phyloP scores from a whole-genome alignment of 495 filamentous ascomycete species.

The Penicillium macrosclerotiorum region DNA sequence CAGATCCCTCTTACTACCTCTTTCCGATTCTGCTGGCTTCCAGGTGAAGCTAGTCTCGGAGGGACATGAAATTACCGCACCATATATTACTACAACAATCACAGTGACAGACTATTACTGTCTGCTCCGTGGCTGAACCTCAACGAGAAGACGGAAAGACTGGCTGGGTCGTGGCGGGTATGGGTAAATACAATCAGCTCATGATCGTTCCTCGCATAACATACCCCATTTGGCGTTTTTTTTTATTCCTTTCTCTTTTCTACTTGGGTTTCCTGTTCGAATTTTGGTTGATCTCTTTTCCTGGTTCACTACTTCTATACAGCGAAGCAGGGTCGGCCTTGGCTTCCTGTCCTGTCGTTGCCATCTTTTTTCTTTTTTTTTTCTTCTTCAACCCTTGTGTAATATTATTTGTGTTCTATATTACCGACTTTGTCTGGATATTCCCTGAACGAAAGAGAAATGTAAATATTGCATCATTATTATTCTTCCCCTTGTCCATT shows the following conservation, averaged over 20 bases:
- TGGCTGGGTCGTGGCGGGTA: slow-evolving; percentile 5
- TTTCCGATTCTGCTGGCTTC: slow-evolving; percentile 4
- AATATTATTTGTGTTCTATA: neutral
- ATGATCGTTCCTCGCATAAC: slow-evolving; percentile 28
- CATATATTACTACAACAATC: too few species aligned
- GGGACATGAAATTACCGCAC: neutral
- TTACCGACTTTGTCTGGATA: neutral
- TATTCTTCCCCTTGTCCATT: too few species aligned
- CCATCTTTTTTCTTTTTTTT: neutral
- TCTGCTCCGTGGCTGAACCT: too few species aligned
- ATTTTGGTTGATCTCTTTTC: neutral
- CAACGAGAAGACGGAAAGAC: slow-evolving; percentile 10
- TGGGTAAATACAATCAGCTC: slow-evolving; percentile 20
- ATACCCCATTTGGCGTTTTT: slow-evolving; percentile 28
- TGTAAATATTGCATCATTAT: neutral
- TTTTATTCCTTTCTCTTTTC: neutral
- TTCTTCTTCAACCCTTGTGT: neutral
- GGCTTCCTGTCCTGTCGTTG: neutral
- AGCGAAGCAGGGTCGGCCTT: neutral
- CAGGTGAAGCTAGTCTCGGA: slow-evolving; percentile 6
- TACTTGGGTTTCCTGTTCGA: neutral
- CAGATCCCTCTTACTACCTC: neutral
- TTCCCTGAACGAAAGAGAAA: neutral
- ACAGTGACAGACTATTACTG: too few species aligned
- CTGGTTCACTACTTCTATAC: neutral